Conservation (phyloP, 1,284 basidiomycete species). For the Ganoderma multipileum region DNA sequence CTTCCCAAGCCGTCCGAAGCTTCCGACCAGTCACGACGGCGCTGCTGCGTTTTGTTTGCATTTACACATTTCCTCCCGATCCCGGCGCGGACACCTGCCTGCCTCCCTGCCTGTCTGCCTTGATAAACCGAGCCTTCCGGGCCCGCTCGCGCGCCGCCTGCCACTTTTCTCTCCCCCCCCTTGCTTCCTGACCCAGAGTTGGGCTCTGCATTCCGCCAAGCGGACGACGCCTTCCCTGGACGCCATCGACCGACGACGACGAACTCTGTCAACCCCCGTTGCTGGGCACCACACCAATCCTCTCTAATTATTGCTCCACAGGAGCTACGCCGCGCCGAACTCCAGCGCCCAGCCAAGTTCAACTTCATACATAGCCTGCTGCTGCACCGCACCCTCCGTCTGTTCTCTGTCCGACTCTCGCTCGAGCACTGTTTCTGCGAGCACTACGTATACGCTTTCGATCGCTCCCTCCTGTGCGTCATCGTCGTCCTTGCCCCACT, state of each 20-base stretch:
- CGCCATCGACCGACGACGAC: background rate
- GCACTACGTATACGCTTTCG: background rate
- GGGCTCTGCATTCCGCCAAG: background rate
- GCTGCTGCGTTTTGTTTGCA: background rate
- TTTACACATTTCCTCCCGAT: background rate
- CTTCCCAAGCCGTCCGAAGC: background rate
- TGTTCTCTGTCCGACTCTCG: background rate
- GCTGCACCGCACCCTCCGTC: background rate
- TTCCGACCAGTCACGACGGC: background rate
- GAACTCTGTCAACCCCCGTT: background rate
- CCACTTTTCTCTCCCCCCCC: background rate
- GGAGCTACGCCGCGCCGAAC: background rate
- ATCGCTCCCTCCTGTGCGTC: background rate
- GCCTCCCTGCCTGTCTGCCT: background rate
- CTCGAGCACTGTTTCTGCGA: background rate
- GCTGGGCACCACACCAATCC: background rate
- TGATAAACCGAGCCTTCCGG: conserved; percentile 1
- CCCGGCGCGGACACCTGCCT: background rate
- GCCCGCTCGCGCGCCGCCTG: background rate
- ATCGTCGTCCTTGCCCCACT: background rate
- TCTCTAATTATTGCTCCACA: background rate
- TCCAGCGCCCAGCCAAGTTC: background rate
- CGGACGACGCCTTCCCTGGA: no score
- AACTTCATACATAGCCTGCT: background rate
- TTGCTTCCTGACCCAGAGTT: background rate